Base-by-base conservation (phyloP, 768 basidiomycete species). In the Mycena alexandri region DNA sequence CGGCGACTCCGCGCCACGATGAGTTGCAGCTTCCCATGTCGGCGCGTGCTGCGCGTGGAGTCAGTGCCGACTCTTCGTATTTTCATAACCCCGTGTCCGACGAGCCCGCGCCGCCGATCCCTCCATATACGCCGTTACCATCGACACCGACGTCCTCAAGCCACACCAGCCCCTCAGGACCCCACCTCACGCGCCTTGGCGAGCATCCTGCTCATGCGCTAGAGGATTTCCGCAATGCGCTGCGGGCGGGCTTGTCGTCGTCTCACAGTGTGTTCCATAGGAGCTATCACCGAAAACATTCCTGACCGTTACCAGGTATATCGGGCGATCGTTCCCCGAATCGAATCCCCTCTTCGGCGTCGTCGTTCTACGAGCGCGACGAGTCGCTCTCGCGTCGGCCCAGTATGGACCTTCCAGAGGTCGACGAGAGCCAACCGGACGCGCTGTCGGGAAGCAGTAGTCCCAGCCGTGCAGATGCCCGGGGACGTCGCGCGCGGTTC, bases 401-500 rank as follows among this genome's bases (percentile, higher is more conserved):
- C 13, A 80, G 82, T 64, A 76, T 84, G 41, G 80, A 82, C n/a
- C 75, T 79, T 17, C 78, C 78, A 12, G 83, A 84, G 70, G 72
- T 79, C 33, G 81, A 73, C 24, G 70, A 71, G 61, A 22, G 42
- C 22, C 48, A 7, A 6, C 68, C 38, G 16, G 44, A 62, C 8
- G 33, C 65, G n/a, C 33, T 10, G 10, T 50, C 56, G 42, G 62
- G 62, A 19, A 59, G 44, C 38, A 75, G 65, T 34, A 70, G 69
- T 42, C 68, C 71, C 11, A 69, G 34, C 36, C 73, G 72, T 16
- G 63, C 47, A 21, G 73, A 73, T 7, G 63, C 76, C 12, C 76
- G 78, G 56, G 64, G 74, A 76, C 67, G 82, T 74, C 73, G 73
- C 61, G 83, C 86, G 21, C 83, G 85, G 7, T 89, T 90, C 73